Base-by-base conservation (phyloP, 257 asterid species). In the Haberlea rhodopensis region DNA sequence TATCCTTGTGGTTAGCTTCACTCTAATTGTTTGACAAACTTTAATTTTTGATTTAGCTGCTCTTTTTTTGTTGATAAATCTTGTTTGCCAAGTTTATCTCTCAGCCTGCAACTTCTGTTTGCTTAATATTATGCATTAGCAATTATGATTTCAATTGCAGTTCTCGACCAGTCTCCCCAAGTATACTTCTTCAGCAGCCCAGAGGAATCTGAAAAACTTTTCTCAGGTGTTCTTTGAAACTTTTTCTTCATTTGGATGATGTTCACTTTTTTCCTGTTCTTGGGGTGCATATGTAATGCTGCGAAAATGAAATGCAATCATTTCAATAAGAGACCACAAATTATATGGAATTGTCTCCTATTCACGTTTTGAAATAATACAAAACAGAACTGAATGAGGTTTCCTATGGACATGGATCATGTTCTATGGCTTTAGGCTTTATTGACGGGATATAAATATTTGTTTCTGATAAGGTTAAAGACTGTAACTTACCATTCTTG, bases 151-250 rank as follows among this genome's bases (percentile, higher is more conserved):
- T 46, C 67, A 58, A 32, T 80, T 77, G 77, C 96, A 92, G 96
- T 87, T 89, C 71, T 75, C 97, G 21, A 75, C 86, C 70, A 74
- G 79, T 71, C 82, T 92, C 63, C 94, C 97, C 0, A 92, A 92
- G 81, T 92, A 92, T 78, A 70, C 96, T 49, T 84, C 97, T 67
- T 81, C 96, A 22, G 89, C 88, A 57, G 96, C 94, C 78, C 97
- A 87, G 80, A 87, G 99, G 81, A 89, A 85, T 75, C 76, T 92
- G 21, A 92, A 87, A 76, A 92, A 67, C 77, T 79, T 79, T 68
- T 75, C 86, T 60, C 94, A 85, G 99, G 99, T 92, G 79, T 66
- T 32, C 28, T 29, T 53, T n/a, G n/a, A n/a, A n/a, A n/a, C n/a
- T n/a, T n/a, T 54, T 11, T n/a, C 19, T 64, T 60, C 58, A 53